phyloP scores from a whole-genome alignment of 345 rosid genomes.

The Psidium guajava region DNA sequence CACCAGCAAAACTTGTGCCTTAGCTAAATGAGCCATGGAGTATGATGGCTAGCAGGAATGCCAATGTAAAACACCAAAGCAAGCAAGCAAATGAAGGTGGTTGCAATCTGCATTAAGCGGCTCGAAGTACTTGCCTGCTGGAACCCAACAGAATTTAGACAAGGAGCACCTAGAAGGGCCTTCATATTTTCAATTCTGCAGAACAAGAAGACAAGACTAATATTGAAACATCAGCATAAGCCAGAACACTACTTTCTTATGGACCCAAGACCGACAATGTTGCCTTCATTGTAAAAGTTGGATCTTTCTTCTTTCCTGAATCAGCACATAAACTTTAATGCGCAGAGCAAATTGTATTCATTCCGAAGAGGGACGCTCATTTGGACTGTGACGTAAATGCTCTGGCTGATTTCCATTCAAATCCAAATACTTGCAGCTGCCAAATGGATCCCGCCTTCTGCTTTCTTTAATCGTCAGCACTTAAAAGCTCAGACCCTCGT shows the following conservation, averaged over 20 bases:
- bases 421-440: not conserved
- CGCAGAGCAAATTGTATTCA: not conserved
- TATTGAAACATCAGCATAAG: constrained; percentile 11
- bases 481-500: not conserved
- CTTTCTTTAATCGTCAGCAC: not conserved
- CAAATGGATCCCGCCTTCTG: not conserved
- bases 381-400: not conserved
- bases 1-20: not conserved
- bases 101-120: not conserved
- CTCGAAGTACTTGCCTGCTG: not conserved
- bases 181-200: not conserved
- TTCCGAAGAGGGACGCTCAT: not conserved
- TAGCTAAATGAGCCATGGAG: constrained; percentile 5
- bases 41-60: not conserved
- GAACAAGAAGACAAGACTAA: not conserved
- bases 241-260: not conserved
- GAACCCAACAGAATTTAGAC: not conserved
- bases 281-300: not conserved
- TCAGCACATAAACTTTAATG: not conserved
- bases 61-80: not conserved
- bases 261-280: not conserved
- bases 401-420: not conserved
- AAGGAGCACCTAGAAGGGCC: not conserved
- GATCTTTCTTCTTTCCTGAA: not conserved
- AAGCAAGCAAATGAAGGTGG: not conserved